Percentiles rank a stretch among this genome's conserved stretches.
Evolutionary conservation across 2,329 filamentous ascomycete genomes (phyloP).

Genomic region (Aspergillus chevalieri): DNA sequence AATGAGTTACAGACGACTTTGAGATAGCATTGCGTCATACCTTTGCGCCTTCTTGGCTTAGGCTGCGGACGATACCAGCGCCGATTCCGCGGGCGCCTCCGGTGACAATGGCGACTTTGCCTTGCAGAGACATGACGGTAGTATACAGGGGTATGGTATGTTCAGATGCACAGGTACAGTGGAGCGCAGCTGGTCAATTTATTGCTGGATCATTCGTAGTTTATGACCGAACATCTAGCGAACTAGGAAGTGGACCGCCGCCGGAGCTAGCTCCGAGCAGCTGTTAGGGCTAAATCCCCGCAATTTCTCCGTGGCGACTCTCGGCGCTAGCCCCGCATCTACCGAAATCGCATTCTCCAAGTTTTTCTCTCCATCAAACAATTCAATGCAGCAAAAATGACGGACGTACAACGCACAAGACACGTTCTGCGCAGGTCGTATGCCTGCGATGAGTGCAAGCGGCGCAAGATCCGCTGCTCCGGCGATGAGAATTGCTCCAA

Average conservation of each 20-base stretch:
- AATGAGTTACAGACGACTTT: not conserved
- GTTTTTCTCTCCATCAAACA: not conserved
- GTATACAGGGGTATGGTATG: not conserved
- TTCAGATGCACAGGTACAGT: no score
- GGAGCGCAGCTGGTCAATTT: no score
- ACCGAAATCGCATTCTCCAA: not conserved
- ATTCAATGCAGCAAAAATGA: not conserved
- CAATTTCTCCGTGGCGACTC: not conserved
- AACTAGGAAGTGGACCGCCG: not conserved
- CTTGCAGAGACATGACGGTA: slow-evolving; percentile 11
- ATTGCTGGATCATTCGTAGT: no score
- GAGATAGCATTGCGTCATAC: not conserved
- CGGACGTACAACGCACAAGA: slow-evolving; percentile 1
- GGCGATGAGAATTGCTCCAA: slow-evolving; percentile 13
- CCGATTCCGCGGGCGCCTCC: slow-evolving; percentile 14
- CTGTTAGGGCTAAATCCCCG: not conserved
- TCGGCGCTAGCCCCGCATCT: not conserved
- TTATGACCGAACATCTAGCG: not conserved
- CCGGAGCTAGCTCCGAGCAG: not conserved
- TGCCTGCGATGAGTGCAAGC: slow-evolving; percentile 15
- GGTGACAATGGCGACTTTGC: slow-evolving; percentile 14
- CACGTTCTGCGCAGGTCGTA: slow-evolving; percentile 13
- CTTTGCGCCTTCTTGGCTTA: slow-evolving; percentile 10
- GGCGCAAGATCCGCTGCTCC: slow-evolving; percentile 15
- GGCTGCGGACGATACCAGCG: slow-evolving; percentile 9